Evolutionary conservation across 768 basidiomycete species (phyloP), one percentile per base, ranked within the genome.

Genomic region (Tephrocybe sp.): DNA sequence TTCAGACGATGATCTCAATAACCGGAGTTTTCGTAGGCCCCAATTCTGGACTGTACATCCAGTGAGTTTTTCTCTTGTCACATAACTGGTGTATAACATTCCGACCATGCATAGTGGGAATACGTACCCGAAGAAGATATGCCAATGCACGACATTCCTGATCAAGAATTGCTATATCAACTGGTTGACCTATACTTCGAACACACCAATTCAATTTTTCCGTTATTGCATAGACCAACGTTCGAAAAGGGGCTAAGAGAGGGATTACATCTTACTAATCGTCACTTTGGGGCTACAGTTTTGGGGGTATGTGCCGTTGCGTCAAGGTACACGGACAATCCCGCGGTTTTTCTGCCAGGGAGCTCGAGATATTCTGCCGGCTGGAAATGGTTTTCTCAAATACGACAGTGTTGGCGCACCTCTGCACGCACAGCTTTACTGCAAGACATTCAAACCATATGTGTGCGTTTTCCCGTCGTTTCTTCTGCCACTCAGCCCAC

Each of bases 381-480:
- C 0, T 86, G 82, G 81, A 74, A 75, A 56, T 87, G 76, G 59
- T 79, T 81, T 52, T 59, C 67, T 19, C 83, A 86, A 62, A 78
- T 89, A 4, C 78, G 84, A 45, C 72, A 80, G 50, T 73, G 84
- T 45, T 75, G 80, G 50, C 79, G 78, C 61, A 75, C 73, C 0
- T 65, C 88, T 27, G 70, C 85, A n/a, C 71, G 78, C 0, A 74
- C 76, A 12, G 78, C 85, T 2, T 70, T 75, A 5, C 58, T 92
- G 45, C 81, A 82, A 60, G 88, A 90, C 56, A 66, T 94, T 18
- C 91, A 94, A 61, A 75, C 74, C 16, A 82, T 81, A 58, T 73
- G 75, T 58, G 83, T 84, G 61, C 49, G 78, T 61, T n/a, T 3
- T 41, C 36, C 65, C 4, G 68, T 66, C 4, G 13, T 22, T 6